phyloP scores from a whole-genome alignment of 2,329 filamentous ascomycete genomes.

The Triangularia setosa region DNA sequence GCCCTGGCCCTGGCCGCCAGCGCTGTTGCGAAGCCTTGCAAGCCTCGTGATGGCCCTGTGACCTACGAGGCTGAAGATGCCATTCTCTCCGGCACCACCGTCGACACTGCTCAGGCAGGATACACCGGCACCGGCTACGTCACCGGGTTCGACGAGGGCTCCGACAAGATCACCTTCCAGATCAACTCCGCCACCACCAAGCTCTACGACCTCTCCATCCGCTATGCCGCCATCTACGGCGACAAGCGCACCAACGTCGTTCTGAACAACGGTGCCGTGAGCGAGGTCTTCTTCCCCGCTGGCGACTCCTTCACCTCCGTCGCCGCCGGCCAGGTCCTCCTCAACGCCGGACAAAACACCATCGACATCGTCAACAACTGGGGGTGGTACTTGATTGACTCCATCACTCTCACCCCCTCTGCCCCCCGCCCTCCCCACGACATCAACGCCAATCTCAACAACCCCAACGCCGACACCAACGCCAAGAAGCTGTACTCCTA shows the following conservation, averaged over 20 bases:
- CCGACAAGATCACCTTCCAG: conserved; percentile 43
- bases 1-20: conserved; percentile 1
- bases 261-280: conserved; percentile 40
- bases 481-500: conserved; percentile 39
- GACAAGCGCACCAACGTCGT: conserved; percentile 42
- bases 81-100: conserved; percentile 37
- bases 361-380: conserved; percentile 45
- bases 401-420: conserved; percentile 32
- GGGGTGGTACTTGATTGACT: conserved; percentile 48
- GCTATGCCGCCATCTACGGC: conserved; percentile 44
- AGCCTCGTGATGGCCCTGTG: conserved; percentile 3
- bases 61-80: conserved; percentile 40
- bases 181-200: conserved; percentile 32
- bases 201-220: conserved; percentile 42
- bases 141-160: conserved; percentile 40
- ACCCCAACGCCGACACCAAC: conserved; percentile 34
- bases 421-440: conserved; percentile 18
- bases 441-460: conserved; percentile 32
- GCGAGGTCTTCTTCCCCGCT: conserved; percentile 39
- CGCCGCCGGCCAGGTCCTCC: conserved; percentile 41
- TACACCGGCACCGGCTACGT: conserved; percentile 42
- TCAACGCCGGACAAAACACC: conserved; percentile 41
- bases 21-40: not conserved
- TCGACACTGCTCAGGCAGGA: conserved; percentile 37
- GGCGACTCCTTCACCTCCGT: conserved; percentile 37